A percentile compares a stretch with the other conserved stretches of the same genome.
phyloP scores from a whole-genome alignment of 139 green algal species.

The Auxenochlorella pyrenoidosa region DNA sequence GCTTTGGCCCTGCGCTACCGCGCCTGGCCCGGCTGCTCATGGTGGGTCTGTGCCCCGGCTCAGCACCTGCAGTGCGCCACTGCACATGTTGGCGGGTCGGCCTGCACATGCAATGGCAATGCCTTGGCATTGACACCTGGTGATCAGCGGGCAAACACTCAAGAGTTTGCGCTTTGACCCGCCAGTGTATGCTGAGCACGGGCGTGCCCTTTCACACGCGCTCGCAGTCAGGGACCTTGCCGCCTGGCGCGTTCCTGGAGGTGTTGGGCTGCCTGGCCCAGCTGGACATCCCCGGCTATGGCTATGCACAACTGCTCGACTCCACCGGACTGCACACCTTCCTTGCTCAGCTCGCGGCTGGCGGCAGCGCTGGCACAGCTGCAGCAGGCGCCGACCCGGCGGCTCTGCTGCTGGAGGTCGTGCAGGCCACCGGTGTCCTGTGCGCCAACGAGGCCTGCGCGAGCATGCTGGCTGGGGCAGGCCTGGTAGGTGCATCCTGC shows the following conservation, averaged over 20 bases:
- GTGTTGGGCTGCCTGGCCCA: conserved; percentile 84
- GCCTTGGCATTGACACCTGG: no score
- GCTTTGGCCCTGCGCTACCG: conserved; percentile 74
- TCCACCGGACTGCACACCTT: conserved; percentile 77
- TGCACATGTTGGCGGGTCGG: not conserved
- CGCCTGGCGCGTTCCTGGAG: conserved; percentile 76
- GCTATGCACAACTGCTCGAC: conserved; percentile 65
- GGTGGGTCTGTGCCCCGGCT: conserved; percentile 24
- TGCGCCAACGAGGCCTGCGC: conserved; percentile 71
- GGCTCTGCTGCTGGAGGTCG: conserved; percentile 78
- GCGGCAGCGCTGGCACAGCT: conserved; percentile 29
- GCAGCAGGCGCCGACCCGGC: no score
- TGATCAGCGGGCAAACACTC: no score
- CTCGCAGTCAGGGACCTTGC: not conserved
- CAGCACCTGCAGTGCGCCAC: no score
- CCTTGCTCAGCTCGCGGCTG: conserved; percentile 62
- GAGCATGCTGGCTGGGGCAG: conserved; percentile 58
- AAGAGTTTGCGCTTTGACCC: no score
- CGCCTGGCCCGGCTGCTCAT: conserved; percentile 70
- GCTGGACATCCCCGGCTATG: conserved; percentile 76
- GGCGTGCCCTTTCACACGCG: not conserved
- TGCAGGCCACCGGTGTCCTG: conserved; percentile 77
- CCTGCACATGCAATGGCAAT: no score
- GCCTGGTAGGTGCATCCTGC: conserved; percentile 48
- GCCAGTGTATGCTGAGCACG: no score